These are phyloP conservation scores for Kwoniella bestiolae DNA, from an alignment of 768 basidiomycete genomes.

Conservation along the genomic window DNA sequence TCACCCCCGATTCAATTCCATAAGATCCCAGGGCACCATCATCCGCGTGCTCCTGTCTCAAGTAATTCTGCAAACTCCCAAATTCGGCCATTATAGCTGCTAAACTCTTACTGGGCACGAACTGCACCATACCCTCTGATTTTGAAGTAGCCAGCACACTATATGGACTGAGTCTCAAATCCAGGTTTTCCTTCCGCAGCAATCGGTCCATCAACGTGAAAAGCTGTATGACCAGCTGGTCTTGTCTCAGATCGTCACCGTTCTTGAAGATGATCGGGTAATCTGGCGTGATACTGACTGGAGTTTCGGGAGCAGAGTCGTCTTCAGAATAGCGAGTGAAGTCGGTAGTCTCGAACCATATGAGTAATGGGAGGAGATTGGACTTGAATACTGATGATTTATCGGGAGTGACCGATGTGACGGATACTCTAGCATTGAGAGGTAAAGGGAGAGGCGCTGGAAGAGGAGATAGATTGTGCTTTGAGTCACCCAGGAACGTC, in stretches of 20 bases:
- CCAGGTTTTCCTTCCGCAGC: conserved; percentile 90
- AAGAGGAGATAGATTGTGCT: conserved; percentile 79
- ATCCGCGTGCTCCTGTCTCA: conserved; percentile 84
- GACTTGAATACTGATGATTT: conserved; percentile 97
- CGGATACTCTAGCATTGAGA: conserved; percentile 80
- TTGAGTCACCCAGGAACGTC: conserved; percentile 79
- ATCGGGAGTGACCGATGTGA: conserved; percentile 86
- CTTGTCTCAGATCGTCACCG: conserved; percentile 97
- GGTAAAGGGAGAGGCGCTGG: conserved; percentile 77
- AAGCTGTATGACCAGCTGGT: conserved; percentile 96
- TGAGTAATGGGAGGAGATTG: conserved; percentile 85
- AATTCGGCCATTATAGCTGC: conserved; percentile 89
- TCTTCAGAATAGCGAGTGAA: conserved; percentile 46
- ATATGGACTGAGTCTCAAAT: conserved; percentile 77
- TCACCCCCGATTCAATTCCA: conserved; percentile 89
- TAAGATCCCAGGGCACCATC: conserved; percentile 93
- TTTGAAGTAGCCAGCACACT: conserved; percentile 90
- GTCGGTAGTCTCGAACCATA: conserved; percentile 85
- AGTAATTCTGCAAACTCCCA: conserved; percentile 73
- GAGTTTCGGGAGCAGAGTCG: conserved; percentile 58
- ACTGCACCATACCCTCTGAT: conserved; percentile 93
- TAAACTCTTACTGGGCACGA: conserved; percentile 92
- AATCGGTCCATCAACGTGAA: conserved; percentile 97
- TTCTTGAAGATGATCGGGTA: conserved; percentile 98
- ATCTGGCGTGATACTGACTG: conserved; percentile 59